Conservation (phyloP, 2,329 filamentous ascomycete species). For the Claviceps purpurea region DNA sequence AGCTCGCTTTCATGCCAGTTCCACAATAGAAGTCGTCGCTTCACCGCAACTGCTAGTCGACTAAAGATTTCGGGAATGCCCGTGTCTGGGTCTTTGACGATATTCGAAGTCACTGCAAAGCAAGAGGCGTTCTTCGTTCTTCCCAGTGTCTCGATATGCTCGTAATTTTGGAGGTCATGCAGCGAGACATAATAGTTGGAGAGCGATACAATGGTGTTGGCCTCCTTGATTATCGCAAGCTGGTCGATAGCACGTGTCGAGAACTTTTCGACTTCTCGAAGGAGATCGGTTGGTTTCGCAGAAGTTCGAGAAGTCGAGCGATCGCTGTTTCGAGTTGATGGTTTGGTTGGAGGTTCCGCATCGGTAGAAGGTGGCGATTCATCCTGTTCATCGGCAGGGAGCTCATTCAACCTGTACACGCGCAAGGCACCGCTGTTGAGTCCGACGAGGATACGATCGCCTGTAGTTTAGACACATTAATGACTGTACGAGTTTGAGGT, state of each 20-base stretch:
- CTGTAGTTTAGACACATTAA: constrained; percentile 23
- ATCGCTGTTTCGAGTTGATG: constrained; percentile 17
- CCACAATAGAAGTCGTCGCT: constrained; percentile 81
- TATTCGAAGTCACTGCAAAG: constrained; percentile 91
- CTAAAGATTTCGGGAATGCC: constrained; percentile 90
- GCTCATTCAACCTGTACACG: constrained; percentile 81
- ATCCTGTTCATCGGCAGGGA: constrained; percentile 20
- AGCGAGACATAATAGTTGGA: constrained; percentile 83
- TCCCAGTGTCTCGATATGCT: constrained; percentile 62
- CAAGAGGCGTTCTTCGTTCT: constrained; percentile 79
- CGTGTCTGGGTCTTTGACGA: constrained; percentile 76
- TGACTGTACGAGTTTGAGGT: not conserved
- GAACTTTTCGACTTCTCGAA: constrained; percentile 91
- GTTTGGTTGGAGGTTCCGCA: constrained; percentile 14
- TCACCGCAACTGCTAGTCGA: constrained; percentile 80
- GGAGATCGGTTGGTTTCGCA: constrained; percentile 58
- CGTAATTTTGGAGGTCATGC: constrained; percentile 77
- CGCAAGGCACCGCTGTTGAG: constrained; percentile 80
- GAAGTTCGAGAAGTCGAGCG: constrained; percentile 16
- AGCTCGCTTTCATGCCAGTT: constrained; percentile 94
- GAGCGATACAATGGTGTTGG: constrained; percentile 77
- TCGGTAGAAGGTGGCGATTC: constrained; percentile 17
- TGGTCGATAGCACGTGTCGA: constrained; percentile 82
- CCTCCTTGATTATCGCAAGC: constrained; percentile 90
- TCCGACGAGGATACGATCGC: constrained; percentile 83